phyloP scores from a whole-genome alignment of 2,329 filamentous ascomycete genomes.

The Fusarium nanum region DNA sequence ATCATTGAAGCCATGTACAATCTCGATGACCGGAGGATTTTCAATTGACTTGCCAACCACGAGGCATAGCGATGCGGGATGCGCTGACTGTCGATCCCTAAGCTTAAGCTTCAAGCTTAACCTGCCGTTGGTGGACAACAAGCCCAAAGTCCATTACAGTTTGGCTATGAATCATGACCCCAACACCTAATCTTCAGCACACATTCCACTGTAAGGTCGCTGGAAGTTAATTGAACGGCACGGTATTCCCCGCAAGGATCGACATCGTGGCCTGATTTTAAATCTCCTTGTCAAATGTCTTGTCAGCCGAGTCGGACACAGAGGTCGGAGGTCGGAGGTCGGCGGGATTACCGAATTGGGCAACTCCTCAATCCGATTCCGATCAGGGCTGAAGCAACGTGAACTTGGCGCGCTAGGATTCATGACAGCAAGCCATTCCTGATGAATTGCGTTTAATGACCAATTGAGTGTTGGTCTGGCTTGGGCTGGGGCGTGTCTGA shows the following conservation, averaged over 20 bases:
- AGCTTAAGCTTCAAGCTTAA: background rate
- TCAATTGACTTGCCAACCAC: background rate
- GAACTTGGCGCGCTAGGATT: background rate
- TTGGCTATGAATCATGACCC: conserved; percentile 15
- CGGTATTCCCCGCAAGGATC: background rate
- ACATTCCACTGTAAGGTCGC: background rate
- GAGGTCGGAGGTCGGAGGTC: background rate
- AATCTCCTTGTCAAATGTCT: background rate
- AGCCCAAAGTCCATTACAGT: background rate
- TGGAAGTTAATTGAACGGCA: background rate
- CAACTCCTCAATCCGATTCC: background rate
- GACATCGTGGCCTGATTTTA: background rate
- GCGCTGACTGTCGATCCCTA: background rate
- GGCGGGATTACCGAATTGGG: background rate
- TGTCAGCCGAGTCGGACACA: background rate
- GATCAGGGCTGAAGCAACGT: background rate
- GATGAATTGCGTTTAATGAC: background rate
- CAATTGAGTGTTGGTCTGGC: background rate
- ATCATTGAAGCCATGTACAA: background rate
- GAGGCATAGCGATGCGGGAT: background rate
- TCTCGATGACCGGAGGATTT: background rate
- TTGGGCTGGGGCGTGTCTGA: background rate
- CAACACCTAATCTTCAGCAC: background rate
- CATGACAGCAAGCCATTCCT: background rate
- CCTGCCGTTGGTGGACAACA: background rate